Evolutionary conservation across 2,329 filamentous ascomycete genomes (phyloP).

Genomic region (Penicillium sp.): DNA sequence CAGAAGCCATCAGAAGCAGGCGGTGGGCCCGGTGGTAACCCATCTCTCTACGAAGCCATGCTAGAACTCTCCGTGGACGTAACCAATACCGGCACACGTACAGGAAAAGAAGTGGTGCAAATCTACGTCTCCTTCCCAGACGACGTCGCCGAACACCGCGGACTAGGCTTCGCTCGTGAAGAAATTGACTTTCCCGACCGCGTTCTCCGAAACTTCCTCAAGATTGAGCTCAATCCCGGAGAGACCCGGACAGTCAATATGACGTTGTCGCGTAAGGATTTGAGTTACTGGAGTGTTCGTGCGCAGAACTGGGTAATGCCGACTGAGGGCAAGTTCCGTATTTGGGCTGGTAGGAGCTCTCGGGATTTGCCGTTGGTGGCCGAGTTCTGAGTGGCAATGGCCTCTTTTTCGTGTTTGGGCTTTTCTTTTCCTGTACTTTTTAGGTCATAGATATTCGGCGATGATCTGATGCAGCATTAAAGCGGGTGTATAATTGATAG

Average conservation of each 20-base stretch:
- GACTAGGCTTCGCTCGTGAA: constrained; percentile 27
- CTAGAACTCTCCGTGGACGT: constrained; percentile 45
- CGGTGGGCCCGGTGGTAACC: constrained; percentile 53
- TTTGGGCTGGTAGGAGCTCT: constrained; percentile 37
- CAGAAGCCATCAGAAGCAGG: constrained; percentile 59
- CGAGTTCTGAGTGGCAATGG: constrained; percentile 20
- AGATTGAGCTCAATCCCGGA: constrained; percentile 55
- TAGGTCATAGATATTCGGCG: background rate
- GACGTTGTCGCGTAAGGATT: constrained; percentile 59
- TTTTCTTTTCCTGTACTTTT: background rate
- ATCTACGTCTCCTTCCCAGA: constrained; percentile 64
- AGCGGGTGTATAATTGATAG: background rate
- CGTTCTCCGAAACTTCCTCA: constrained; percentile 66
- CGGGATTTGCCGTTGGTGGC: constrained; percentile 30
- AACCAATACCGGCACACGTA: constrained; percentile 46
- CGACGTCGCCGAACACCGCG: constrained; percentile 27
- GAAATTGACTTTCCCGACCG: constrained; percentile 59
- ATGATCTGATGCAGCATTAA: background rate
- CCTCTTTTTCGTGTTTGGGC: background rate
- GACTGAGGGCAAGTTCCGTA: constrained; percentile 33
- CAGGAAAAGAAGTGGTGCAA: constrained; percentile 50
- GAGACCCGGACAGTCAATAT: constrained; percentile 53
- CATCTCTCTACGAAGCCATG: constrained; percentile 48
- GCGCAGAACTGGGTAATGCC: constrained; percentile 66
- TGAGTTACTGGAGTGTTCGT: constrained; percentile 67